Conservation (phyloP, 2,329 filamentous ascomycete species). For the Celoporthe dispersa region DNA sequence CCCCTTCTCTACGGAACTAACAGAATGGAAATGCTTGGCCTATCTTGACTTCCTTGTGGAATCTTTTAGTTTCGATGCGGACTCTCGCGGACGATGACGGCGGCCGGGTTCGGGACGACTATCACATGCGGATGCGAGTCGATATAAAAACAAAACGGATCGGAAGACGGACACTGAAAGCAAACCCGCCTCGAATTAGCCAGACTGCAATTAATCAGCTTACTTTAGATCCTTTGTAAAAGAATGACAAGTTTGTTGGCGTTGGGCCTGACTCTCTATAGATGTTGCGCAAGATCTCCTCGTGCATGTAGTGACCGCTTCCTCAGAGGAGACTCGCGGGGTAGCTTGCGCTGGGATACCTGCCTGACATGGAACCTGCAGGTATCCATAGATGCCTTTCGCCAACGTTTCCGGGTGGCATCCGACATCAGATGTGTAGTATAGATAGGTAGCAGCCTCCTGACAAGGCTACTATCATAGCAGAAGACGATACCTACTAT, state of each 20-base stretch:
- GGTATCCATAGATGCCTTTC: neutral
- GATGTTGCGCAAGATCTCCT: neutral
- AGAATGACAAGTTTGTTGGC: constrained; percentile 4
- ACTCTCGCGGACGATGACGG: constrained; percentile 23
- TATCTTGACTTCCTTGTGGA: constrained; percentile 28
- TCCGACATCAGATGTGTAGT: neutral
- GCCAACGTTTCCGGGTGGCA: neutral
- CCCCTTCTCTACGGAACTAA: constrained; percentile 30
- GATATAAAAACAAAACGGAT: constrained; percentile 15
- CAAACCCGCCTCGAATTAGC: neutral
- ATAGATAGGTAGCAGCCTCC: neutral
- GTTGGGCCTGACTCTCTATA: neutral
- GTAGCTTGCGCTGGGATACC: neutral
- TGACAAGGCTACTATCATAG: neutral
- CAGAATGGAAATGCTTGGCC: constrained; percentile 28
- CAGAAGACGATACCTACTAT: neutral
- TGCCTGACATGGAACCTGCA: neutral
- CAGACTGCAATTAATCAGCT: constrained; percentile 20
- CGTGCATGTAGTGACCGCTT: neutral
- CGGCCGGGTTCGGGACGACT: constrained; percentile 19
- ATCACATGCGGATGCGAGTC: constrained; percentile 21
- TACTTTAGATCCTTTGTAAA: constrained; percentile 26
- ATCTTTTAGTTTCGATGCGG: constrained; percentile 31
- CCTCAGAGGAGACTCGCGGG: neutral
- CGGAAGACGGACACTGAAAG: constrained; percentile 15